phyloP scores from a whole-genome alignment of 768 basidiomycete species.

The Boletus patriciae region DNA sequence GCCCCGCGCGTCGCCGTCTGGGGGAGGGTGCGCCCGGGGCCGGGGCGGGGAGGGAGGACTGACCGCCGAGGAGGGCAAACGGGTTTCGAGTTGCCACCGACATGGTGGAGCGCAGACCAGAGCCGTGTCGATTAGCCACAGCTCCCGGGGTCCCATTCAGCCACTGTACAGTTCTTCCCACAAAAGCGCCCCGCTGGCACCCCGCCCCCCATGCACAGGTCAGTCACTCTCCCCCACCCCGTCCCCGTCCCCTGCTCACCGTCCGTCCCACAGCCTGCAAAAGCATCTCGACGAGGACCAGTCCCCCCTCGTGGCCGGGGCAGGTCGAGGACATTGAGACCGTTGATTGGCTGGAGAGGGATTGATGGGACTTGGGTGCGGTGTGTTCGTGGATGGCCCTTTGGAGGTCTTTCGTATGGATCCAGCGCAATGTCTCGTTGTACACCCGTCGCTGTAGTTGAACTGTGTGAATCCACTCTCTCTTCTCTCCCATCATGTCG shows the following conservation, averaged over 20 bases:
- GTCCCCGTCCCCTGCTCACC: conserved; percentile 6
- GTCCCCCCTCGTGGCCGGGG: conserved; percentile 66
- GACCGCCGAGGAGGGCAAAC: conserved; percentile 81
- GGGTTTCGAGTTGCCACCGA: conserved; percentile 90
- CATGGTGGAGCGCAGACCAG: conserved; percentile 46
- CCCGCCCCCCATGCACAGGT: conserved; percentile 48
- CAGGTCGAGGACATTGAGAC: conserved; percentile 86
- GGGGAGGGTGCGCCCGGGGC: conserved; percentile 8
- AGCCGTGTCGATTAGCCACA: neutral
- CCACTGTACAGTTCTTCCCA: conserved; percentile 44
- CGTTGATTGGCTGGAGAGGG: conserved; percentile 81
- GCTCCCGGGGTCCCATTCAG: conserved; percentile 46
- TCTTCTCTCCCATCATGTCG: conserved; percentile 41
- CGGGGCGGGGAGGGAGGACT: conserved; percentile 24
- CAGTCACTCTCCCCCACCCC: neutral
- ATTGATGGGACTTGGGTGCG: conserved; percentile 91
- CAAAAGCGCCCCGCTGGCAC: conserved; percentile 24
- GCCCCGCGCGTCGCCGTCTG: too few relatives aligned
- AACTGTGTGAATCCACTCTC: neutral
- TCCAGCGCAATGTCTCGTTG: conserved; percentile 89
- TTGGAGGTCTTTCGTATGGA: conserved; percentile 66
- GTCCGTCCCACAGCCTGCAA: conserved; percentile 51
- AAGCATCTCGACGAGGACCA: conserved; percentile 90
- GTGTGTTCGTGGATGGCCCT: conserved; percentile 55
- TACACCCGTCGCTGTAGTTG: conserved; percentile 53